These are phyloP conservation scores for Cordyceps militaris DNA, from an alignment of 2,329 filamentous ascomycete species.

Conservation along the genomic window DNA sequence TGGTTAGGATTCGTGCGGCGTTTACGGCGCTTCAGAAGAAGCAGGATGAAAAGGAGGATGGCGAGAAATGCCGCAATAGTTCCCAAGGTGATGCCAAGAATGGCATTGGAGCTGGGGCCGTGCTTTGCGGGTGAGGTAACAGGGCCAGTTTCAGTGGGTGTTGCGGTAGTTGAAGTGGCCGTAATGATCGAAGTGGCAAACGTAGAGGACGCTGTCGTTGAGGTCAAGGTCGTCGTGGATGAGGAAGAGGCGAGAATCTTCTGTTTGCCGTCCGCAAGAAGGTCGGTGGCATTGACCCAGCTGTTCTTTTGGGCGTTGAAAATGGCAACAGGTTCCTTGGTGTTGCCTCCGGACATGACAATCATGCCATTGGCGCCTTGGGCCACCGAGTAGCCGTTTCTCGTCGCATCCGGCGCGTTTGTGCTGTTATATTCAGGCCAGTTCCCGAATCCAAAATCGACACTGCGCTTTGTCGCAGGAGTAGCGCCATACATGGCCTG, in stretches of 20 bases:
- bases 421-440: constrained; percentile 78
- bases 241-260: constrained; percentile 27
- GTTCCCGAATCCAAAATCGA: constrained; percentile 50
- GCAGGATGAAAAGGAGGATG: constrained; percentile 63
- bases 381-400: constrained; percentile 67
- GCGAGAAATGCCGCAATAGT: constrained; percentile 68
- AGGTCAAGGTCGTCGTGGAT: constrained; percentile 18
- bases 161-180: constrained; percentile 14
- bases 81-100: constrained; percentile 77
- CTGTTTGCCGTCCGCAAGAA: constrained; percentile 48
- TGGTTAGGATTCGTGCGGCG: constrained; percentile 34
- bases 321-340: constrained; percentile 60
- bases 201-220: constrained; percentile 20
- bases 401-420: constrained; percentile 54
- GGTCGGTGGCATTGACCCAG: constrained; percentile 65
- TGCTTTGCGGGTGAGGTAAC: constrained; percentile 25
- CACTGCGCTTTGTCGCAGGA: constrained; percentile 23
- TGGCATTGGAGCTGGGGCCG: constrained; percentile 40
- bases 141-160: constrained; percentile 20
- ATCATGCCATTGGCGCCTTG: constrained; percentile 59
- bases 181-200: constrained; percentile 21
- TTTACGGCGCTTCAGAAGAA: constrained; percentile 53
- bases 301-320: constrained; percentile 70
- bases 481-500: neutral
- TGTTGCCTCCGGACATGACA: constrained; percentile 70